Conservation (phyloP, 495 filamentous ascomycete genomes). For the Saxophila tyrrhenica region DNA sequence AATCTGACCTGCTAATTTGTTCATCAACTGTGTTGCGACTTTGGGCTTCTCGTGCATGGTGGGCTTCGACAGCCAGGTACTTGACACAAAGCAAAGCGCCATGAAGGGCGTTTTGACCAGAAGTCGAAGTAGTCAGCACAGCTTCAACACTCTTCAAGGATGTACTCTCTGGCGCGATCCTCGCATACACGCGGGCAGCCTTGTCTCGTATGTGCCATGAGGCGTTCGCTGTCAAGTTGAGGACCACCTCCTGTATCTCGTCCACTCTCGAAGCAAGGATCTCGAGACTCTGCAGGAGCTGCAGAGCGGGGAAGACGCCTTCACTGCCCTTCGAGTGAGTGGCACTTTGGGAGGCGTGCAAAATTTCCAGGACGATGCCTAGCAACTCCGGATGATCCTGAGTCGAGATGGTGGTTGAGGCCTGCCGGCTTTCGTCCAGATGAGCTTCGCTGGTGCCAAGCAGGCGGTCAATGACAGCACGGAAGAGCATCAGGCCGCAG, state of each 20-base stretch:
- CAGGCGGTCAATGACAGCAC: slow-evolving; percentile 66
- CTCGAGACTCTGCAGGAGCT: slow-evolving; percentile 59
- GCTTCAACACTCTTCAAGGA: slow-evolving; percentile 33
- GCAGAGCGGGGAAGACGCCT: slow-evolving; percentile 76
- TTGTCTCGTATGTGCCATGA: slow-evolving; percentile 88
- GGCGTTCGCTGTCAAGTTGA: slow-evolving; percentile 51
- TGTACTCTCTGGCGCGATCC: slow-evolving; percentile 31
- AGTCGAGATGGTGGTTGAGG: slow-evolving; percentile 43
- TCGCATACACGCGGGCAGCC: slow-evolving; percentile 64
- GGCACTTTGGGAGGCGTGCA: slow-evolving; percentile 29
- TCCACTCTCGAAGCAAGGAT: slow-evolving; percentile 37
- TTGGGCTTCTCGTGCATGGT: not conserved
- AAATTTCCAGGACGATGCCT: slow-evolving; percentile 52
- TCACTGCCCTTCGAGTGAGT: slow-evolving; percentile 32
- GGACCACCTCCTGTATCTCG: slow-evolving; percentile 39
- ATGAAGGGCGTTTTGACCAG: slow-evolving; percentile 54
- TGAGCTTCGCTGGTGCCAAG: slow-evolving; percentile 53
- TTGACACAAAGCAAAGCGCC: slow-evolving; percentile 43
- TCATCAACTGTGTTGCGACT: too few relatives aligned
- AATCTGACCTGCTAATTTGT: too few relatives aligned
- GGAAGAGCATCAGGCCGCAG: slow-evolving; percentile 78
- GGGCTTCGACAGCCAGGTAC: slow-evolving; percentile 28
- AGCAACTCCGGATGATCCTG: slow-evolving; percentile 62
- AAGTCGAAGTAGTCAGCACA: slow-evolving; percentile 35
- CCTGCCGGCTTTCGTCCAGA: slow-evolving; percentile 25